Evolutionary conservation across 2,329 filamentous ascomycete species (phyloP).

Genomic region (Coniochaeta sp.): DNA sequence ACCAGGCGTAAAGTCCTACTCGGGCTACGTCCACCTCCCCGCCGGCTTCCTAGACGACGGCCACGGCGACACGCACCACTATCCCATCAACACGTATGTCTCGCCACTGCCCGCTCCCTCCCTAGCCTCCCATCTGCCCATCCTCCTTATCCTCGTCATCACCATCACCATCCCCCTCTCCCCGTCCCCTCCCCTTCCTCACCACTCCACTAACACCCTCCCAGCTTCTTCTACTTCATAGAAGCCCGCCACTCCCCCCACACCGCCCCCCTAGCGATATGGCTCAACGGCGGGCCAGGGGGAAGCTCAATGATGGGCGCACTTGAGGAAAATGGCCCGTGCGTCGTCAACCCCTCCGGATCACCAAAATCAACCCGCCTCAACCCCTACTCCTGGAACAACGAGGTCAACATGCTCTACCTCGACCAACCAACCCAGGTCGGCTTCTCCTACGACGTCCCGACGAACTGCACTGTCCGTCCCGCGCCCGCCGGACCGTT

Average conservation of each 20-base stretch:
- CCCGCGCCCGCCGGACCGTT: constrained; percentile 14
- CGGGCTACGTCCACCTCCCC: constrained; percentile 52
- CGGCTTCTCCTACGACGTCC: constrained; percentile 18
- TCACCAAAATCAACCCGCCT: constrained; percentile 37
- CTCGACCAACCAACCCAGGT: constrained; percentile 47
- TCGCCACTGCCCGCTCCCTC: too few relatives aligned
- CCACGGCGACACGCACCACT: constrained; percentile 21
- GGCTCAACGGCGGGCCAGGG: constrained; percentile 55
- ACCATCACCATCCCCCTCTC: too few relatives aligned
- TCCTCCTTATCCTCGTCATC: too few relatives aligned
- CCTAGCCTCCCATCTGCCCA: too few relatives aligned
- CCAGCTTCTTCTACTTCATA: constrained; percentile 28
- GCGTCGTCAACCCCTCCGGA: constrained; percentile 29
- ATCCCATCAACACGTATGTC: constrained; percentile 32
- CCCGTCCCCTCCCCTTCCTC: not conserved
- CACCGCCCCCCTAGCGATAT: constrained; percentile 39
- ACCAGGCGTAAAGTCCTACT: constrained; percentile 53
- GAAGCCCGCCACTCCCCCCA: constrained; percentile 19
- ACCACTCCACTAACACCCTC: not conserved
- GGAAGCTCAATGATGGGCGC: constrained; percentile 30
- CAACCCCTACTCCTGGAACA: constrained; percentile 56
- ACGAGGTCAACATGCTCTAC: constrained; percentile 56
- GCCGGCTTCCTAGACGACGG: constrained; percentile 26
- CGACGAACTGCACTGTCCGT: constrained; percentile 12
- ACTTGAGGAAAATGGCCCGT: constrained; percentile 47